Evolutionary conservation across 2,329 filamentous ascomycete species (phyloP), one percentile per base, ranked within the genome.

Genomic region (Claviceps paspali): DNA sequence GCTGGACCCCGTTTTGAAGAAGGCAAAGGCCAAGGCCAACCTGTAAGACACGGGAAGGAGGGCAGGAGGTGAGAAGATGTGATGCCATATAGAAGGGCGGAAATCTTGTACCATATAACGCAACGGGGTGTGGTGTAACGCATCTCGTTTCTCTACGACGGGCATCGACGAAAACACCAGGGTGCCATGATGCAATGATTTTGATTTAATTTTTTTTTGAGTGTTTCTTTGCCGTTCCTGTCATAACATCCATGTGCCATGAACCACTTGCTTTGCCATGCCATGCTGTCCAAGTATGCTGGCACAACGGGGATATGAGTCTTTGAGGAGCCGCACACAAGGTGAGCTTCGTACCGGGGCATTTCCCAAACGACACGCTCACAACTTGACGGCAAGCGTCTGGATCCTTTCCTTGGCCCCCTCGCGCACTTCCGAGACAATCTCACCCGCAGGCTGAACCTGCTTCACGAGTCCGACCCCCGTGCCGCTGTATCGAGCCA

Each of bases 1-100:
- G 77, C 76, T 95, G 63, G 86, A 95, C 63, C 82, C 85, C 29
- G 81, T 96, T 52, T 65, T 94, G 47, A 86, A 85, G 71, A 91
- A 86, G 70, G 82, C 83, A 27, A 80, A 85, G 67, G 69, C 65
- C 52, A 82, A 84, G 70, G 73, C 83, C 49, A 93, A 93, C 73
- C 65, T 93, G 64, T 87, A 76, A 67, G 52, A 33, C 6, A n/a
- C 14, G 15, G 23, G 9, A 11, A n/a, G n/a, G n/a, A n/a, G n/a
- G n/a, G 18, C 12, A 17, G 10, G n/a, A 27, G 21, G 12, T 24
- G 12, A 27, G 19, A 7, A 36, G 11, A 21, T 21, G 29, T 11
- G 6, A 14, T 14, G n/a, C n/a, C n/a, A n/a, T n/a, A n/a, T n/a
- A n/a, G n/a, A n/a, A n/a, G 24, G 29, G 15, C 12, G 3, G 3